phyloP scores from a whole-genome alignment of 1,284 basidiomycete species.

The Boletus semigastroideus region DNA sequence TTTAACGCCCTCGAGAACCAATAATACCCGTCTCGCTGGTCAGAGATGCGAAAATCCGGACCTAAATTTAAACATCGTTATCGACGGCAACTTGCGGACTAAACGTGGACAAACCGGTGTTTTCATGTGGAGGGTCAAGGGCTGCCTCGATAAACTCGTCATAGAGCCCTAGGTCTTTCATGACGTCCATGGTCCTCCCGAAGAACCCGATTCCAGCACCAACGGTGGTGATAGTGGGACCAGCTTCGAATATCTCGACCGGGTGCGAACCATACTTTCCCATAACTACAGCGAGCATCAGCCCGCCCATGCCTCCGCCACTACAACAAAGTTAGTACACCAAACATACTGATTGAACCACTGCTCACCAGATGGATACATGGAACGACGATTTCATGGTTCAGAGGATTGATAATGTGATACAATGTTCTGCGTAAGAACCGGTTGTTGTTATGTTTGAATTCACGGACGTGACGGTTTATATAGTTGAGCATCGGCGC shows the following conservation, averaged over 20 bases:
- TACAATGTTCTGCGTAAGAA: too few species aligned
- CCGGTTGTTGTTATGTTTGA: too few species aligned
- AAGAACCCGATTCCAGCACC: slow-evolving; percentile 40
- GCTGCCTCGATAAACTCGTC: slow-evolving; percentile 16
- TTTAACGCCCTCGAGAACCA: slow-evolving; percentile 19
- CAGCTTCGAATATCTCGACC: slow-evolving; percentile 38
- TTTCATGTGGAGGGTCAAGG: slow-evolving; percentile 9
- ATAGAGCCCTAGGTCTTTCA: slow-evolving; percentile 34
- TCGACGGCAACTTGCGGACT: not conserved
- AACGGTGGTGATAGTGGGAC: slow-evolving; percentile 35
- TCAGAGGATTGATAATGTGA: not conserved
- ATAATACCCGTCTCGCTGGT: slow-evolving; percentile 24
- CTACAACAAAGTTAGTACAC: slow-evolving; percentile 17
- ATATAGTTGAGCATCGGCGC: too few species aligned
- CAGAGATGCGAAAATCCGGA: slow-evolving; percentile 23
- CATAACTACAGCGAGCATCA: slow-evolving; percentile 37
- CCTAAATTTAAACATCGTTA: slow-evolving; percentile 4
- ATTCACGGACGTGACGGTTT: too few species aligned
- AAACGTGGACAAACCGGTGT: not conserved
- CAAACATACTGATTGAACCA: not conserved
- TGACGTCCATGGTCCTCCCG: slow-evolving; percentile 36
- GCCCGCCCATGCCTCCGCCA: slow-evolving; percentile 40
- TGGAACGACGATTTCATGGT: slow-evolving; percentile 2
- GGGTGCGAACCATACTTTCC: slow-evolving; percentile 22
- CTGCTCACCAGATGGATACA: slow-evolving; percentile 13